Evolutionary conservation across 768 basidiomycete genomes (phyloP), one percentile per base, ranked within the genome.

Genomic region (Agrocybe chaxingu): DNA sequence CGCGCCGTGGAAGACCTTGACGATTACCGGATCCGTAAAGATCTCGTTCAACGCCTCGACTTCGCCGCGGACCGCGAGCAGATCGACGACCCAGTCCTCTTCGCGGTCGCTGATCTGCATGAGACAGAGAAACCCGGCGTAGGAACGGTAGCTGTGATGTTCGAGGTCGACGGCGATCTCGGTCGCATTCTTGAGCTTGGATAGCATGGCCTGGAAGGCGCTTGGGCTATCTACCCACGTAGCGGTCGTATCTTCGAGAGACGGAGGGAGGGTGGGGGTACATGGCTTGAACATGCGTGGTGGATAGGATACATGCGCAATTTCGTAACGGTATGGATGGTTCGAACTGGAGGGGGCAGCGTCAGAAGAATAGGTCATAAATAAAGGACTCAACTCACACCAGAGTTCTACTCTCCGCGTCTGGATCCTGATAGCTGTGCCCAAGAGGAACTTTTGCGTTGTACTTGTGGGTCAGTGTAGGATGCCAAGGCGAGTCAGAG

Each of bases 81-180:
- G 71, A 64, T 99, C 96, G 2, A 99, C 77, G 11, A 99, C 76
- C 70, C 84, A 99, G 64, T 99, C 96, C 52, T 82, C 77, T 5
- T 84, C 77, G 47, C 93, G 71, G 7, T 89, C 92, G 58, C 89
- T 89, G 52, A 95, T 78, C 65, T 96, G 93, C 84, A 98, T 96
- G 48, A 99, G 71, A 62, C 94, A 97, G 19, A 97, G 76, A 60
- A 98, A 92, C 2, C 97, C 96, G 8, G 68, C 66, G 64, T 88
- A 98, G 3, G 87, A 84, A 34, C 94, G 79, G 59, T 88, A 90
- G 54, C 81, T 87, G 73, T 98, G 94, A 63, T 98, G 89, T 69
- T 99, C 96, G 29, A 99, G 72, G 68, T 99, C 97, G 19, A 99
- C 78, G 0, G 97, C 96, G 47, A 98, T 83, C 66, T 96, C 94